phyloP scores from a whole-genome alignment of 768 basidiomycete species.

The Terana coerulea region DNA sequence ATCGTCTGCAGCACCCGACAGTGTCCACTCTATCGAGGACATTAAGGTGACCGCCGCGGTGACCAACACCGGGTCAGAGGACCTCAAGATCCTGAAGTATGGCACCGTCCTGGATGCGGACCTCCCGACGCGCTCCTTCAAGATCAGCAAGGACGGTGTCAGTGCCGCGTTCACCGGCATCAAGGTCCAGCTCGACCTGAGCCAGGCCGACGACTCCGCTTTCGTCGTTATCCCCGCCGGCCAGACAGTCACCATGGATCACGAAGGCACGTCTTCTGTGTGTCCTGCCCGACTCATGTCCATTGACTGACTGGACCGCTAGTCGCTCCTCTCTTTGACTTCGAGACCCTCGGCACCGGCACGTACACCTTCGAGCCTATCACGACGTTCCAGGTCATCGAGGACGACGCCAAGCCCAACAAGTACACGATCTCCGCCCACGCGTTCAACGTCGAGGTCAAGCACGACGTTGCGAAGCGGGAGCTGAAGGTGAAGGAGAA shows the following conservation, averaged over 20 bases:
- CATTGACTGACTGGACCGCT: neutral
- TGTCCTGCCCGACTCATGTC: neutral
- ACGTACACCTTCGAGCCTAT: slow-evolving; percentile 38
- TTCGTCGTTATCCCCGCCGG: slow-evolving; percentile 38
- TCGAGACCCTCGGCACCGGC: slow-evolving; percentile 36
- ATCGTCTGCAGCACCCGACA: slow-evolving; percentile 22
- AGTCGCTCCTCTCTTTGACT: slow-evolving; percentile 43
- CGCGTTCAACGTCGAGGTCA: slow-evolving; percentile 33
- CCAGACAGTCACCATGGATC: slow-evolving; percentile 35
- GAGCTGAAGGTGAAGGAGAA: slow-evolving; percentile 25
- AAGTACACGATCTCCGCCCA: slow-evolving; percentile 26
- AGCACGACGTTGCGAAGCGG: slow-evolving; percentile 32
- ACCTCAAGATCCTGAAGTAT: slow-evolving; percentile 42
- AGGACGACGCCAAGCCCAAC: slow-evolving; percentile 20
- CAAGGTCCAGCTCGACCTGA: slow-evolving; percentile 32
- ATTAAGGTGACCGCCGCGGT: slow-evolving; percentile 39
- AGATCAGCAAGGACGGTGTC: slow-evolving; percentile 36
- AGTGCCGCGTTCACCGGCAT: slow-evolving; percentile 40
- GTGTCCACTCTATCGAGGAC: slow-evolving; percentile 34
- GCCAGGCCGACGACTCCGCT: slow-evolving; percentile 35
- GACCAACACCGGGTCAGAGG: slow-evolving; percentile 37
- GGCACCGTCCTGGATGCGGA: slow-evolving; percentile 42
- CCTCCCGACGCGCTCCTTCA: slow-evolving; percentile 42
- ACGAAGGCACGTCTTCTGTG: slow-evolving; percentile 28
- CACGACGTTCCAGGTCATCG: slow-evolving; percentile 34